These are phyloP conservation scores for Erodium texanum DNA, from an alignment of 441 rosid genomes.

Conservation along the genomic window DNA sequence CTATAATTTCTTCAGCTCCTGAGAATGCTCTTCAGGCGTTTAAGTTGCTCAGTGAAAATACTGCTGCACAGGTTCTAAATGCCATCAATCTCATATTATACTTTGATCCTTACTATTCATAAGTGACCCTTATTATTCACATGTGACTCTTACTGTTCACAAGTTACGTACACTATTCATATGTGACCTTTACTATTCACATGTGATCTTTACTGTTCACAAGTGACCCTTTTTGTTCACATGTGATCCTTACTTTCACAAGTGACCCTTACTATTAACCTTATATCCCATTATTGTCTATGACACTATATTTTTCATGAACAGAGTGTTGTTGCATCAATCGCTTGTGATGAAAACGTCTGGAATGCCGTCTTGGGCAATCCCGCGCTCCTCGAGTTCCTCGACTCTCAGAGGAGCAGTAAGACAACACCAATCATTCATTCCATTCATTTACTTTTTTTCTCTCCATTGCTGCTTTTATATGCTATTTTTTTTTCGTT, in stretches of 20 bases:
- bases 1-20: neutral
- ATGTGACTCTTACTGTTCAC: no score
- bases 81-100: neutral
- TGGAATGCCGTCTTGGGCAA: neutral
- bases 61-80: neutral
- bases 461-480: neutral
- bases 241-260: no score
- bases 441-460: neutral
- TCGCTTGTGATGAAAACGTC: slow-evolving; percentile 1
- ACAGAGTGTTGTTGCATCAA: slow-evolving; percentile 4
- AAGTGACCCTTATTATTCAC: no score
- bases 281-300: no score
- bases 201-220: no score
- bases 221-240: no score
- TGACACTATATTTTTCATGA: no score
- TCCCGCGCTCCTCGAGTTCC: neutral
- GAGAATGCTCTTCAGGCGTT: neutral
- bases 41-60: neutral
- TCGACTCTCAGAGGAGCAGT: neutral
- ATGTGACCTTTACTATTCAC: no score
- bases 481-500: neutral
- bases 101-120: no score
- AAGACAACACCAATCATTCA: neutral
- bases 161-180: no score
- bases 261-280: no score